phyloP scores from a whole-genome alignment of 2,329 filamentous ascomycete genomes.

The Dryadomyces quercus-mongolicae region DNA sequence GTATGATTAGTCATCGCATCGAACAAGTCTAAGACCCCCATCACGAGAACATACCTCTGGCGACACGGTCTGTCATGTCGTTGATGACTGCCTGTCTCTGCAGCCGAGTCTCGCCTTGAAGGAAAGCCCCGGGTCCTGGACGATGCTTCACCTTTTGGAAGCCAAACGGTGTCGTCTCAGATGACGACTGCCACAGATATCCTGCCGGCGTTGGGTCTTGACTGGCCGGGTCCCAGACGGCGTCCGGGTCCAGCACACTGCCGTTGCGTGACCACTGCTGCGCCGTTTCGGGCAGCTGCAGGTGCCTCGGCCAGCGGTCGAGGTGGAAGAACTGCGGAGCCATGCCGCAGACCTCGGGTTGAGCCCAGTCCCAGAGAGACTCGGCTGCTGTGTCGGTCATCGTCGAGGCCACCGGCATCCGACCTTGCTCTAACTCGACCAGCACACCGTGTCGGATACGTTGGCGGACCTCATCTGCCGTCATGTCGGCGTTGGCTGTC shows the following conservation, averaged over 20 bases:
- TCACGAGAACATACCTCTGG: slow-evolving; percentile 8
- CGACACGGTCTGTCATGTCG: slow-evolving; percentile 12
- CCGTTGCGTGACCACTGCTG: background rate
- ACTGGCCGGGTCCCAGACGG: slow-evolving; percentile 17
- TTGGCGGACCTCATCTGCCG: slow-evolving; percentile 12
- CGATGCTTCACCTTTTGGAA: slow-evolving; percentile 15
- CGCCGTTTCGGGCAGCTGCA: slow-evolving; percentile 20
- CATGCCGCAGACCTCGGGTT: slow-evolving; percentile 12
- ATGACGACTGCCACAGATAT: slow-evolving; percentile 13
- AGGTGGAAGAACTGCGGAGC: slow-evolving; percentile 28
- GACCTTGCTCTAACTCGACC: slow-evolving; percentile 29
- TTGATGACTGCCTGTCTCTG: slow-evolving; percentile 19
- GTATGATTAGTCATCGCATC: background rate
- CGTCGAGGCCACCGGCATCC: slow-evolving; percentile 27
- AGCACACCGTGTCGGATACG: slow-evolving; percentile 27
- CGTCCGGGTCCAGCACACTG: slow-evolving; percentile 9
- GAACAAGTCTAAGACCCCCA: background rate
- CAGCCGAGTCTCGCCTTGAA: slow-evolving; percentile 24
- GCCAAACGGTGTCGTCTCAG: slow-evolving; percentile 9
- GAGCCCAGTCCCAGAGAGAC: slow-evolving; percentile 25
- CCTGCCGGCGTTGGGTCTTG: slow-evolving; percentile 14
- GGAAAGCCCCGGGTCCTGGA: slow-evolving; percentile 21
- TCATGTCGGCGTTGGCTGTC: slow-evolving; percentile 2
- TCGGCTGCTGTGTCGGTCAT: slow-evolving; percentile 2
- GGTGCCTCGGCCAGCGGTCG: slow-evolving; percentile 33